phyloP scores from a whole-genome alignment of 177 flowering plant species.

The Vitis hybrid region DNA sequence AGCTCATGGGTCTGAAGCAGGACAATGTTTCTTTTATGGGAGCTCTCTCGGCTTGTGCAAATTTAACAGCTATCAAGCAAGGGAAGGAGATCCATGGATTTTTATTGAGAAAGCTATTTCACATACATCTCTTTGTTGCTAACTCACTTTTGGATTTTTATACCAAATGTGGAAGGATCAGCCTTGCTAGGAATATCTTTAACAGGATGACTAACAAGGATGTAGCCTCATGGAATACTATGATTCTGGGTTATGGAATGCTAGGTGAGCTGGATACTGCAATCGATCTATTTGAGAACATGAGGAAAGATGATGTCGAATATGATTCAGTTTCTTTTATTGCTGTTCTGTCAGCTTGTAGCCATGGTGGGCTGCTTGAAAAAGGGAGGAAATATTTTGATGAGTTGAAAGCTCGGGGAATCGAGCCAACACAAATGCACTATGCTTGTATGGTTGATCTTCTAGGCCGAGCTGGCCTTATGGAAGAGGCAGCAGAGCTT shows the following conservation, averaged over 20 bases:
- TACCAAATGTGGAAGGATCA: constrained; percentile 44
- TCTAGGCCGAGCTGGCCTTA: constrained; percentile 41
- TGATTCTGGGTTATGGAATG: constrained; percentile 47
- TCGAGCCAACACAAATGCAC: constrained; percentile 40
- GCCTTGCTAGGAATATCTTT: constrained; percentile 29
- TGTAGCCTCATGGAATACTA: constrained; percentile 40
- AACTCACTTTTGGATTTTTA: constrained; percentile 50
- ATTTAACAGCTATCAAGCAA: constrained; percentile 41
- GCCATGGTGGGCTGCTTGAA: constrained; percentile 49
- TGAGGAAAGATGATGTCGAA: constrained; percentile 29
- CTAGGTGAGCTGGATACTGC: constrained; percentile 39
- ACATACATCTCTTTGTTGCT: constrained; percentile 39
- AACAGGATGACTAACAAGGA: constrained; percentile 31
- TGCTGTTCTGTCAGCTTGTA: constrained; percentile 48
- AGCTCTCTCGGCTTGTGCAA: constrained; percentile 55
- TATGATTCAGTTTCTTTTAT: constrained; percentile 47
- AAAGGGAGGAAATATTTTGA: constrained; percentile 39
- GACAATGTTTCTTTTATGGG: constrained; percentile 49
- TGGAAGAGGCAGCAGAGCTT: constrained; percentile 37
- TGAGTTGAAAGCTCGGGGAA: constrained; percentile 26
- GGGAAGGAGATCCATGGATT: constrained; percentile 54
- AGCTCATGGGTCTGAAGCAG: constrained; percentile 28
- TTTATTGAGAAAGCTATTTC: constrained; percentile 30
- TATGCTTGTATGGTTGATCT: constrained; percentile 53
- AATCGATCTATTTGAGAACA: constrained; percentile 37